Evolutionary conservation across 495 filamentous ascomycete species (phyloP).

Genomic region (Podospora anserina): DNA sequence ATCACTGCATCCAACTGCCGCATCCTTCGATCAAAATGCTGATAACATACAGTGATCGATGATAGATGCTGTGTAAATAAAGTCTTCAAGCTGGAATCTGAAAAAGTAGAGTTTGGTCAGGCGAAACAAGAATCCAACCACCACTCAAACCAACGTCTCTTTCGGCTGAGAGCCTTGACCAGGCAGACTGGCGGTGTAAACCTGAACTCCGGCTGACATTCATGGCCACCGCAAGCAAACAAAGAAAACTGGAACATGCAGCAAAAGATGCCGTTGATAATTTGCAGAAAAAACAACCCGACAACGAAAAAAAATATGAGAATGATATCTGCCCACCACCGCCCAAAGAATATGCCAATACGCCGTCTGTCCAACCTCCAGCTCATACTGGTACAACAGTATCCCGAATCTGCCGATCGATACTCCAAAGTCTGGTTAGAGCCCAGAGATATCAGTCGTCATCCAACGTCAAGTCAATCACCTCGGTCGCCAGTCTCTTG

Average conservation of each 20-base stretch:
- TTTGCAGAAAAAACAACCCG: neutral
- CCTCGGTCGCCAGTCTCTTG: constrained; percentile 14
- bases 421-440: constrained; percentile 1
- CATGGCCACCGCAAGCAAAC: neutral
- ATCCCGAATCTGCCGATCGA: neutral
- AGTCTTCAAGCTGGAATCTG: neutral
- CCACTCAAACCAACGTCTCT: neutral
- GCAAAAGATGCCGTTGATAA: neutral
- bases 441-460: constrained; percentile 2
- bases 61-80: neutral
- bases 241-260: neutral
- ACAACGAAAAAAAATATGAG: neutral
- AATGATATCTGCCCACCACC: neutral
- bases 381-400: neutral
- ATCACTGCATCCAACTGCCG: neutral
- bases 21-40: neutral
- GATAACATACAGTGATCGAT: neutral
- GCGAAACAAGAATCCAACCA: neutral
- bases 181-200: neutral
- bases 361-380: neutral
- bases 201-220: neutral
- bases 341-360: neutral
- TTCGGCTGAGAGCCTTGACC: neutral
- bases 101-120: neutral
- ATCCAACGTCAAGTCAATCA: constrained; percentile 24